Base-by-base conservation (phyloP, 176 grass and related monocot genomes). In the Lolium rigidum region DNA sequence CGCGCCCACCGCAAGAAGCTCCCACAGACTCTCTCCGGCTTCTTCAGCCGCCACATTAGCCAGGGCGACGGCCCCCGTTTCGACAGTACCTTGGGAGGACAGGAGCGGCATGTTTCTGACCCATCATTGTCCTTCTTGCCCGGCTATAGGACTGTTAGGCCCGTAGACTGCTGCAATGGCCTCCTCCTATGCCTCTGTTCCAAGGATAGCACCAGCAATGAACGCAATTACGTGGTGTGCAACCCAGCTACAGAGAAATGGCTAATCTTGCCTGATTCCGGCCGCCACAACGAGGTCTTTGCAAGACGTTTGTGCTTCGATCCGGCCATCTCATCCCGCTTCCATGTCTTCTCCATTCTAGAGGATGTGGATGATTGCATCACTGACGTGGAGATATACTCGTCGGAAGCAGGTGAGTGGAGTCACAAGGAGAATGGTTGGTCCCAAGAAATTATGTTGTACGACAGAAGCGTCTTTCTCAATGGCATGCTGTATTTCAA, bases 361-460 rank as follows among this genome's bases (percentile, higher is more conserved):
- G 70, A 49, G 70, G 70, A 0, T 74, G 44, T 7, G 11, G 44
- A 25, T 0, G 65, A 37, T 14, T 74, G 47, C 46, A 10, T 74
- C 6, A 4, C 6, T 9, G 71, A 46, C 7, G 71, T 74, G 46
- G 46, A 26, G 46, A 50, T 74, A 46, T 74, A 74, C 46, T 74
- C 71, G 21, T 74, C 71, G 1, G 21, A 50, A 48, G 48, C 71
- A 74, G 21, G 71, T 50, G 71, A 46, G n/a, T 74, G 46, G 71
- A 50, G 21, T 17, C 46, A 26, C 21, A 50, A 14, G 71, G 71
- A 26, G 47, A 25, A 74, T 50, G 71, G 71, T 50, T 74, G 71
- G 46, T 4, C 11, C 71, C 12, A 49, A 3, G 22, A 15, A 3
- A 49, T 26, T 15, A 13, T 50, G 17, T 2, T 70, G 38, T 7